Conservation (phyloP, 2,329 filamentous ascomycete species). For the Colletotrichum falcatum region DNA sequence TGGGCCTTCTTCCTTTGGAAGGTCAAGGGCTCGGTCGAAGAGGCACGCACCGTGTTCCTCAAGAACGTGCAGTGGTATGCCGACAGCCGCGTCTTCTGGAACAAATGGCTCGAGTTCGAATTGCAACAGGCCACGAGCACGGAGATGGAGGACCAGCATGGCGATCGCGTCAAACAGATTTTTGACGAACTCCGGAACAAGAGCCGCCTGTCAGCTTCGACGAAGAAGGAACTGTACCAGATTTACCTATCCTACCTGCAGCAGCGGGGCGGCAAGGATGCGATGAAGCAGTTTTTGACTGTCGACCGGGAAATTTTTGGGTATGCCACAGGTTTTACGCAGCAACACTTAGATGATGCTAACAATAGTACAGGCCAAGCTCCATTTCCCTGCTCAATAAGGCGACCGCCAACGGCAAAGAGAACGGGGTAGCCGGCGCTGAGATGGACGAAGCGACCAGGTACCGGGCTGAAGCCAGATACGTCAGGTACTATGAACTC, state of each 20-base stretch:
- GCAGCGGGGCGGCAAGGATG: conserved; percentile 82
- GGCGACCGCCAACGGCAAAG: conserved; percentile 55
- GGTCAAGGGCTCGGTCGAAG: conserved; percentile 81
- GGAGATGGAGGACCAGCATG: conserved; percentile 73
- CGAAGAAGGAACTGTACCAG: conserved; percentile 81
- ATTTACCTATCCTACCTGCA: conserved; percentile 87
- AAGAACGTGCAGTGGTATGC: conserved; percentile 87
- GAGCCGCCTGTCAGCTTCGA: conserved; percentile 74
- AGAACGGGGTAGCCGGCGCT: conserved; percentile 56
- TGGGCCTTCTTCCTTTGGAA: conserved; percentile 92
- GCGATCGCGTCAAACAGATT: conserved; percentile 82
- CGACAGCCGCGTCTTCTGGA: conserved; percentile 91
- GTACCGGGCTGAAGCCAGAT: conserved; percentile 63
- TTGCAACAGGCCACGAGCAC: conserved; percentile 80
- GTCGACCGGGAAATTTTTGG: conserved; percentile 91
- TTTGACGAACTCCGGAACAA: conserved; percentile 80
- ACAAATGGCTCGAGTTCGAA: conserved; percentile 89
- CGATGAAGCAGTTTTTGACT: conserved; percentile 86
- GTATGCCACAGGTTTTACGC: conserved; percentile 57
- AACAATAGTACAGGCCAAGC: conserved; percentile 52
- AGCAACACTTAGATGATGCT: background rate
- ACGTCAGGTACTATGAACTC: conserved; percentile 65
- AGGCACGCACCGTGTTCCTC: conserved; percentile 85
- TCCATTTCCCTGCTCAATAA: conserved; percentile 59
- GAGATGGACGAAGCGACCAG: conserved; percentile 65